phyloP scores from a whole-genome alignment of 2,329 filamentous ascomycete genomes.

The Aspergillus pseudonomiae region DNA sequence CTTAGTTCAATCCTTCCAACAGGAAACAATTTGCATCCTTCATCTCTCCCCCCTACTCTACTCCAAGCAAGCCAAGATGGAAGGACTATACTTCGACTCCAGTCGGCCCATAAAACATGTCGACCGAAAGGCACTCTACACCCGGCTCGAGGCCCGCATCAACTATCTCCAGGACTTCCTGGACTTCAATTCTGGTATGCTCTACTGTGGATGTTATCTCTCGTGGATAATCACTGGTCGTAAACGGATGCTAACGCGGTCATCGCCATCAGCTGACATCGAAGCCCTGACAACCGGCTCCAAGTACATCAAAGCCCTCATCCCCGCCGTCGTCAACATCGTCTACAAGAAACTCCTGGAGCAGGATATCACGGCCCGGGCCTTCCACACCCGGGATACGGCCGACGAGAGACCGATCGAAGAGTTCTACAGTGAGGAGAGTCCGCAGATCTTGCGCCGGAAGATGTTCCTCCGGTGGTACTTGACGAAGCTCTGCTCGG shows the following conservation, averaged over 20 bases:
- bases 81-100: slow-evolving; percentile 16
- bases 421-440: slow-evolving; percentile 65
- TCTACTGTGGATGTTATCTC: neutral
- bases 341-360: slow-evolving; percentile 80
- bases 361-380: slow-evolving; percentile 80
- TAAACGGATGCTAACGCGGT: neutral
- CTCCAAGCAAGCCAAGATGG: slow-evolving; percentile 8
- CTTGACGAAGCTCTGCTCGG: slow-evolving; percentile 72
- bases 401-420: slow-evolving; percentile 70
- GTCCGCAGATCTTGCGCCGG: slow-evolving; percentile 73
- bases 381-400: slow-evolving; percentile 65
- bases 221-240: too few relatives aligned
- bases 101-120: slow-evolving; percentile 57
- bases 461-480: slow-evolving; percentile 80
- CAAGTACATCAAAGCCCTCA: slow-evolving; percentile 80
- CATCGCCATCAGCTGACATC: slow-evolving; percentile 61
- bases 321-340: slow-evolving; percentile 80
- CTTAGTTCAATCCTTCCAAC: neutral
- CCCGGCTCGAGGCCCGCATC: slow-evolving; percentile 68
- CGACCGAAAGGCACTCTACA: slow-evolving; percentile 72
- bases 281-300: slow-evolving; percentile 69
- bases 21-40: neutral
- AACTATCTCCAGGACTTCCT: slow-evolving; percentile 75
- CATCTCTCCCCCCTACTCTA: neutral
- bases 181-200: slow-evolving; percentile 71